Evolutionary conservation across 768 basidiomycete species (phyloP), one percentile per base, ranked within the genome.

Genomic region (Tricholoma matsutake): DNA sequence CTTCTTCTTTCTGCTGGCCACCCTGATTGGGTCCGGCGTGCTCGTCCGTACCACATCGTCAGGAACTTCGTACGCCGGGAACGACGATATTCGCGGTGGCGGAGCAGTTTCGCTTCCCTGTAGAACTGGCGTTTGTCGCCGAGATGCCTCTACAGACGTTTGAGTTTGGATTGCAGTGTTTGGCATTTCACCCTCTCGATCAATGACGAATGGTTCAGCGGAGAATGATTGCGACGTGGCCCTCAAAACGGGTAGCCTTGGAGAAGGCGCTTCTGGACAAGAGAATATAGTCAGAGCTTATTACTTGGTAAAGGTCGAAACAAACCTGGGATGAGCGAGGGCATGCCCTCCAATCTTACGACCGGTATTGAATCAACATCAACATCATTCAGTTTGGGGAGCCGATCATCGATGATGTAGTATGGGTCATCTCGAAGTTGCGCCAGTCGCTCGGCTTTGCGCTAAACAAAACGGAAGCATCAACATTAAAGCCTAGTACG

Each of bases 351-450:
- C 51, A 98, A 75, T 62, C 79, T 84, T 31, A 98, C 92, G 22
- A 99, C 85, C 0, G 96, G 96, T 73, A 98, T 98, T 8, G 88
- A 84, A 66, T 97, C 94, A n/a, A 97, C 65, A 68, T 97, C 93
- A 11, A 85, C 82, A 7, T 73, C 62, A 25, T 61, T 56, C 28
- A 70, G 63, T 58, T 73, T 77, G 1, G 56, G 20, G 22, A 83
- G 77, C 57, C 71, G 75, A 43, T 85, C 83, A 64, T 92, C 89
- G 39, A 87, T 80, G 64, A 97, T 87, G 73, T 97, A 96, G 75
- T 94, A 97, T 4, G 96, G 95, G 69, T 98, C 94, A 63, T 94
- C 91, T 41, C 85, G 84, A 63, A 88, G 78, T 61, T 88, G 85
- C 54, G 88, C 94, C 53, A 87, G 75, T 31, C 92, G 82, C 65